A percentile compares a stretch with the other conserved stretches of the same genome.
Evolutionary conservation across 345 rosid genomes (phyloP).

Genomic region (Physaria fendleri): DNA sequence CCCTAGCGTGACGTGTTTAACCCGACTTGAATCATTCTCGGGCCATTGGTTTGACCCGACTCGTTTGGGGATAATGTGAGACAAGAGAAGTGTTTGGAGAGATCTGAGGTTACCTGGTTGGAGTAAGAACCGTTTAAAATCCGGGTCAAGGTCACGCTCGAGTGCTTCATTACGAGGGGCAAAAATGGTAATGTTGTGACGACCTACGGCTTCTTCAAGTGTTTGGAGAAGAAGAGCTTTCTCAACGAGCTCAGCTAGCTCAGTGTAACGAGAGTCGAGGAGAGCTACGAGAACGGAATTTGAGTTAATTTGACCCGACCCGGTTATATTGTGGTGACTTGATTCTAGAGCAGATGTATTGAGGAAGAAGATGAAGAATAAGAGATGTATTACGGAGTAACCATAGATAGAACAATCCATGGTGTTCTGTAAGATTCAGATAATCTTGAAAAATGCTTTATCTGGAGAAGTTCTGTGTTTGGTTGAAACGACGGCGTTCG

Average conservation of each 20-base stretch:
- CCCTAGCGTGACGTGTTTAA: conserved; percentile 33
- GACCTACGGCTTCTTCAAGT: conserved; percentile 56
- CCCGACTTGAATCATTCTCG: background rate
- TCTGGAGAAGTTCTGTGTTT: background rate
- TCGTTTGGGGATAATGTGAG: conserved; percentile 56
- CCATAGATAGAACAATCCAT: too few relatives aligned
- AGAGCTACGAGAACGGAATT: conserved; percentile 74
- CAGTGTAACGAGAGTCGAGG: conserved; percentile 78
- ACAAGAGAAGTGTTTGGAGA: conserved; percentile 50
- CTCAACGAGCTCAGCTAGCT: conserved; percentile 67
- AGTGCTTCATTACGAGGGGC: conserved; percentile 76
- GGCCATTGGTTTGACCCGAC: conserved; percentile 43
- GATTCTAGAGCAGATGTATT: too few relatives aligned
- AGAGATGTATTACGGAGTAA: too few relatives aligned
- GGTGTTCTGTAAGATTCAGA: too few relatives aligned
- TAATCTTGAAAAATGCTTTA: background rate
- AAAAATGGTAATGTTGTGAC: conserved; percentile 62
- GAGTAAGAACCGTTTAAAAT: conserved; percentile 68
- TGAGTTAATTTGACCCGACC: conserved; percentile 53
- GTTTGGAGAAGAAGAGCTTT: conserved; percentile 67
- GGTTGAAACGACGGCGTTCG: conserved; percentile 15
- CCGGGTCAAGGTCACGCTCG: conserved; percentile 68
- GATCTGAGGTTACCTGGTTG: conserved; percentile 73
- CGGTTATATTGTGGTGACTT: conserved; percentile 24
- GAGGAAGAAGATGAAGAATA: too few relatives aligned